Evolutionary conservation across 1,139 yeast species (phyloP).

Genomic region (Saccharomyces hybrid): DNA sequence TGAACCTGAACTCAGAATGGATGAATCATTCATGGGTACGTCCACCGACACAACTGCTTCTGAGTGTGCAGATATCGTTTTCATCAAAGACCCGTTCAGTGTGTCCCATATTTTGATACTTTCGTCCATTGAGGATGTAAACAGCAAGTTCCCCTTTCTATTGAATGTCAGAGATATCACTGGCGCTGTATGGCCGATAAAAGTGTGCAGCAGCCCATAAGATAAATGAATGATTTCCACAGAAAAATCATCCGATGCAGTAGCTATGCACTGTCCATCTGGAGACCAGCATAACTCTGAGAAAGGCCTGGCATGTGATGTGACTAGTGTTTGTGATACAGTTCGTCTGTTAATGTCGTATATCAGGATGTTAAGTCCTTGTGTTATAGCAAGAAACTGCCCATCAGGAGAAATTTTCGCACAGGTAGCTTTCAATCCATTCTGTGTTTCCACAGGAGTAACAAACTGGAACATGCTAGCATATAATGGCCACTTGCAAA

Average conservation of each 20-base stretch:
- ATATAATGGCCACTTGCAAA: neutral
- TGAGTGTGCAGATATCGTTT: constrained; percentile 86
- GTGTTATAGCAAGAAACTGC: constrained; percentile 48
- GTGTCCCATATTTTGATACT: constrained; percentile 89
- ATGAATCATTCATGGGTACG: constrained; percentile 63
- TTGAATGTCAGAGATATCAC: constrained; percentile 69
- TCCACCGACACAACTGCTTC: constrained; percentile 80
- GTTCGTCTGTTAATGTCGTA: constrained; percentile 35
- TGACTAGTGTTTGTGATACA: constrained; percentile 12
- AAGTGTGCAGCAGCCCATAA: constrained; percentile 46
- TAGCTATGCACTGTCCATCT: constrained; percentile 64
- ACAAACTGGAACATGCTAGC: neutral
- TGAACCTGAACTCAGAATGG: constrained; percentile 79
- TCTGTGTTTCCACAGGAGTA: neutral
- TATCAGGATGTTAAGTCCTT: constrained; percentile 40
- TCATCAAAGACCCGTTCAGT: constrained; percentile 57
- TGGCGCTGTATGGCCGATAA: constrained; percentile 81
- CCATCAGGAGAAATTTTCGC: constrained; percentile 66
- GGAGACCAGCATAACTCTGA: constrained; percentile 52
- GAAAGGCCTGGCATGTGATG: constrained; percentile 26
- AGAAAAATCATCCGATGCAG: constrained; percentile 83
- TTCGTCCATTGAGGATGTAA: constrained; percentile 86
- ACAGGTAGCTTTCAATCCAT: constrained; percentile 31
- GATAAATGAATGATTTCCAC: constrained; percentile 64
- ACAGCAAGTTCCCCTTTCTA: constrained; percentile 65